Base-by-base conservation (phyloP, 495 filamentous ascomycete genomes). In the Podospora pseudoanserina region DNA sequence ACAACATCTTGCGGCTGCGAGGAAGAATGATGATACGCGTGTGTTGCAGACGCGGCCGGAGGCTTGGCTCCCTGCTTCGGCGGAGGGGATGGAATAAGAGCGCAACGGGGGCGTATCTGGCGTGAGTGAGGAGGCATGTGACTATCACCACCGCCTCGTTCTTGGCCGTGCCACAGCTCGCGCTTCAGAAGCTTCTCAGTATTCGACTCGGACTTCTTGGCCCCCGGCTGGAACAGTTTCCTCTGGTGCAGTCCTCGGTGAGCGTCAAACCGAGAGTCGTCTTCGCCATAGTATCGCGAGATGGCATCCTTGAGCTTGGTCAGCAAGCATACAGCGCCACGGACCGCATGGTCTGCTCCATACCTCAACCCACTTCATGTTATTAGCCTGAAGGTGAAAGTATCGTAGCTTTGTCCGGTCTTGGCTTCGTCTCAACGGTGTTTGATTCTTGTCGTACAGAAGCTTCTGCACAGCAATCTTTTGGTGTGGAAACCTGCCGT, bases 341-440 rank as follows among this genome's bases (percentile, higher is more conserved):
- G 23, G 23, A 23, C 23, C 23, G 23, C 23, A 23, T 23, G 23
- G 1, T 1, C 23, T 49, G 39, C 15, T 49, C 34, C 39, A 18
- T 49, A 49, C 39, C 39, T 75, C 73, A 19, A 73, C 71, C 71
- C 73, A 75, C 44, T 73, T 73, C 73, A 75, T 75, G 73, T 75
- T 75, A 44, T 75, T 75, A 9, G 73, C 71, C 49, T 75, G 69
- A 11, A 75, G 69, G 57, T 75, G 73, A n/a, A 75, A 75, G 63
- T 73, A 75, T 18, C 73, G 71, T 26, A 75, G 63, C 67, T 73
- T 71, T 58, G 68, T 70, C 26, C 60, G 65, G 63, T 75, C 67
- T 11, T 59, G 4, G 0, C 67, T 60, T 2, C 73, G 65, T 56
- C 66, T 73, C 23, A 75, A 54, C 0, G 73, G 71, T 5, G 71